phyloP scores from a whole-genome alignment of 2,329 filamentous ascomycete genomes.

The Aspergillus novoparasiticus region DNA sequence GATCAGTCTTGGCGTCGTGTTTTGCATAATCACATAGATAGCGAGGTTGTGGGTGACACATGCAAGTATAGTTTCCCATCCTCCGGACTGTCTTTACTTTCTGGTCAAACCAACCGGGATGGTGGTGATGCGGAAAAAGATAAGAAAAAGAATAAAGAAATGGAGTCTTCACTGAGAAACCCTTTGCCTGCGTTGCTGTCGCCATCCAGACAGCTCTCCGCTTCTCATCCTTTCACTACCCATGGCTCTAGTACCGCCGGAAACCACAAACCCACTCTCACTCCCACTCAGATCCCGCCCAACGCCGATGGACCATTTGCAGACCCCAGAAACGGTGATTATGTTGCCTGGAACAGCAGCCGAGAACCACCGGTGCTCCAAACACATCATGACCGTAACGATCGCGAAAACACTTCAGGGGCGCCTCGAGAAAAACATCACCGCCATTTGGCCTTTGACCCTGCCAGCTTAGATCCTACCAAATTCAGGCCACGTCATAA shows the following conservation, averaged over 20 bases:
- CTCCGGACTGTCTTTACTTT: neutral
- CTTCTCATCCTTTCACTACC: conserved; percentile 24
- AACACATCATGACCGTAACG: conserved; percentile 11
- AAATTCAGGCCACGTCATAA: conserved; percentile 22
- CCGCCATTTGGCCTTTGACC: conserved; percentile 23
- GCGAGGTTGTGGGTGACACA: neutral
- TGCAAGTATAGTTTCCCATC: neutral
- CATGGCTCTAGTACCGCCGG: conserved; percentile 24
- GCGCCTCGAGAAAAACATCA: conserved; percentile 18
- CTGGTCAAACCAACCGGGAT: neutral
- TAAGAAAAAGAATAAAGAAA: neutral
- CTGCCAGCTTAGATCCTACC: conserved; percentile 15
- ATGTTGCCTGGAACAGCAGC: neutral
- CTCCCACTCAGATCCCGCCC: conserved; percentile 11
- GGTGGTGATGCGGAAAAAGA: neutral
- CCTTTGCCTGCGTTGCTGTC: conserved; percentile 18
- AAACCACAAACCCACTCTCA: conserved; percentile 16
- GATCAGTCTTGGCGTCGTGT: conserved; percentile 11
- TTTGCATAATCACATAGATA: neutral
- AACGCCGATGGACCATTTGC: conserved; percentile 19
- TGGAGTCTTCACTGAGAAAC: conserved; percentile 13
- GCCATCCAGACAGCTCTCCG: conserved; percentile 19
- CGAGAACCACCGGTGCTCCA: conserved; percentile 12
- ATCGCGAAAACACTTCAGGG: conserved; percentile 6
- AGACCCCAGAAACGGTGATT: conserved; percentile 15